phyloP scores from a whole-genome alignment of 169 alveolate genomes.

The Cryptosporidium baileyi region DNA sequence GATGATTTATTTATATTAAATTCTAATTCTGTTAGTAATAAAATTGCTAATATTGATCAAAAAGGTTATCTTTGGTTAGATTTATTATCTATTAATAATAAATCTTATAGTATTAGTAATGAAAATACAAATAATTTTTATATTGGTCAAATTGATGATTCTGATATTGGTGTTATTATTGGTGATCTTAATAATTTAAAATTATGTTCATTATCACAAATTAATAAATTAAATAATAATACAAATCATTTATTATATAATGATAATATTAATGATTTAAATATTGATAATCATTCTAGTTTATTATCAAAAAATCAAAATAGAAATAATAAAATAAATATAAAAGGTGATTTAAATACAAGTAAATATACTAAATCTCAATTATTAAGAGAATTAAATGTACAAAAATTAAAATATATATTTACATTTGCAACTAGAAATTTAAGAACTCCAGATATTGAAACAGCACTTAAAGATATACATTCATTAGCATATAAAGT shows the following conservation, averaged over 20 bases:
- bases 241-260: too few relatives aligned
- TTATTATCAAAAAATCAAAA: too few relatives aligned
- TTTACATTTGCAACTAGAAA: constrained; percentile 42
- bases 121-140: neutral
- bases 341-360: neutral
- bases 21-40: neutral
- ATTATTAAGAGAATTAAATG: constrained; percentile 11
- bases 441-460: constrained; percentile 46
- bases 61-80: constrained; percentile 29
- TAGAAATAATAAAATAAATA: neutral
- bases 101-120: too few relatives aligned
- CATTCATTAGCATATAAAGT: constrained; percentile 74
- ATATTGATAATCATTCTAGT: too few relatives aligned
- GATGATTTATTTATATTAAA: neutral
- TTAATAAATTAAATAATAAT: too few relatives aligned
- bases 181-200: constrained; percentile 2
- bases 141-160: neutral
- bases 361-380: neutral
- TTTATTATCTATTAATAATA: neutral
- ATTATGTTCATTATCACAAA: neutral
- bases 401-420: constrained; percentile 24
- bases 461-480: constrained; percentile 39
- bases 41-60: neutral
- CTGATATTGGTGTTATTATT: constrained; percentile 1
- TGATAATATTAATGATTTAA: too few relatives aligned